Conservation (phyloP, 768 basidiomycete species). For the Auricularia sp. region DNA sequence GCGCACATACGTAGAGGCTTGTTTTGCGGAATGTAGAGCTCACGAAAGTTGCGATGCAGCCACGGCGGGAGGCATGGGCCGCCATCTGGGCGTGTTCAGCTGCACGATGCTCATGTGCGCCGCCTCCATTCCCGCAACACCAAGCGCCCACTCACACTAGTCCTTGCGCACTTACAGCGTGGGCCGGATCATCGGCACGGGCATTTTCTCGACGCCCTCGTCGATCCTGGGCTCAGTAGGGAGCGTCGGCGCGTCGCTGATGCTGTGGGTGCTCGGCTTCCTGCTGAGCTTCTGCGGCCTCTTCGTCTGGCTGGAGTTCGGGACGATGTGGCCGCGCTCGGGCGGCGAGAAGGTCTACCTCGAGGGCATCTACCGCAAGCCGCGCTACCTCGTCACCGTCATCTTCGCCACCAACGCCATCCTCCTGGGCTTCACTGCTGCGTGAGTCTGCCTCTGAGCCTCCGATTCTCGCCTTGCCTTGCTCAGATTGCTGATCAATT, state of each 20-base stretch:
- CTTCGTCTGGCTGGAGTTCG: conserved; percentile 47
- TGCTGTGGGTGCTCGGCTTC: conserved; percentile 58
- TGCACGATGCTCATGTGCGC: conserved; percentile 46
- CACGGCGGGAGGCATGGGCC: conserved; percentile 46
- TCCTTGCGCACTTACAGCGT: conserved; percentile 20
- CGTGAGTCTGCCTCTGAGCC: not conserved
- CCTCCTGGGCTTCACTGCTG: conserved; percentile 26
- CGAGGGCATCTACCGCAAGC: conserved; percentile 42
- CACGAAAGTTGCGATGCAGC: conserved; percentile 19
- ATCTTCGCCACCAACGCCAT: conserved; percentile 42
- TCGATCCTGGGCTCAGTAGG: conserved; percentile 48
- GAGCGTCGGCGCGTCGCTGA: conserved; percentile 48
- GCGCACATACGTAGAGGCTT: not conserved
- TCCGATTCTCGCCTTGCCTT: not conserved
- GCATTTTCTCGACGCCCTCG: conserved; percentile 56
- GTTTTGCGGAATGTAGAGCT: too few species aligned
- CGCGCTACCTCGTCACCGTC: conserved; percentile 38
- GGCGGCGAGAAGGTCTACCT: conserved; percentile 58
- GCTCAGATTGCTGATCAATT: not conserved
- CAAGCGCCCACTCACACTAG: not conserved
- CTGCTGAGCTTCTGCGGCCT: conserved; percentile 40
- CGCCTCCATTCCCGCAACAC: not conserved
- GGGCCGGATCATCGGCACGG: conserved; percentile 51
- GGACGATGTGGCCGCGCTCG: conserved; percentile 53
- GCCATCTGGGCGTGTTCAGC: conserved; percentile 46